phyloP scores from a whole-genome alignment of 2,329 filamentous ascomycete species.

The Sphaerulina vaccinii region DNA sequence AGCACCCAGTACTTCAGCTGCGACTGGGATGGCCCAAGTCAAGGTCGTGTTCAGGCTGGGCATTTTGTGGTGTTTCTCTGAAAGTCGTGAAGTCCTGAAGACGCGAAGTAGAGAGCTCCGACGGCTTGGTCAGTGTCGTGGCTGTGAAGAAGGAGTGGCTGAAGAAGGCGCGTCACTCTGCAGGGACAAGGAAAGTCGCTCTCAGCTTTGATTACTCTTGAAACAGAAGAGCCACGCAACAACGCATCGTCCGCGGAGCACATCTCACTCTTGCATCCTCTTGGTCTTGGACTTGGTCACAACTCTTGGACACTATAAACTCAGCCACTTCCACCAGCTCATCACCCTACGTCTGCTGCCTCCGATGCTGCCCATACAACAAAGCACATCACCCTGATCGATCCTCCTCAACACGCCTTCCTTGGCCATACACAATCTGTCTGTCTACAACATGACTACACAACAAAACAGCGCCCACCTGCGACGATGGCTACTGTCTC shows the following conservation, averaged over 20 bases:
- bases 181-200: background rate
- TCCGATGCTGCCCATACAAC: slow-evolving; percentile 1
- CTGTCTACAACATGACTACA: slow-evolving; percentile 12
- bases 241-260: background rate
- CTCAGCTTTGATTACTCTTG: background rate
- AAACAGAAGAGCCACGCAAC: background rate
- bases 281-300: background rate
- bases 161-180: background rate
- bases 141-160: background rate
- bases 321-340: background rate
- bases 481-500: slow-evolving; percentile 76
- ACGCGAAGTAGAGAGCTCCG: too few species aligned
- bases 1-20: too few species aligned
- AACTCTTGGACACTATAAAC: background rate
- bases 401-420: background rate
- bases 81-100: too few species aligned
- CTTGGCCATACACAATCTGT: background rate
- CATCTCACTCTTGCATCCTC: background rate
- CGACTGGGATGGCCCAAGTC: too few species aligned
- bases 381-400: background rate
- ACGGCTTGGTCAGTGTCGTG: too few species aligned
- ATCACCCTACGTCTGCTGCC: slow-evolving; percentile 7
- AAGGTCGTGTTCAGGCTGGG: too few species aligned
- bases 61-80: too few species aligned
- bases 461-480: slow-evolving; percentile 56